Evolutionary conservation across 768 basidiomycete species (phyloP), one percentile per base, ranked within the genome.

Genomic region (Hypsizygus marmoreus): DNA sequence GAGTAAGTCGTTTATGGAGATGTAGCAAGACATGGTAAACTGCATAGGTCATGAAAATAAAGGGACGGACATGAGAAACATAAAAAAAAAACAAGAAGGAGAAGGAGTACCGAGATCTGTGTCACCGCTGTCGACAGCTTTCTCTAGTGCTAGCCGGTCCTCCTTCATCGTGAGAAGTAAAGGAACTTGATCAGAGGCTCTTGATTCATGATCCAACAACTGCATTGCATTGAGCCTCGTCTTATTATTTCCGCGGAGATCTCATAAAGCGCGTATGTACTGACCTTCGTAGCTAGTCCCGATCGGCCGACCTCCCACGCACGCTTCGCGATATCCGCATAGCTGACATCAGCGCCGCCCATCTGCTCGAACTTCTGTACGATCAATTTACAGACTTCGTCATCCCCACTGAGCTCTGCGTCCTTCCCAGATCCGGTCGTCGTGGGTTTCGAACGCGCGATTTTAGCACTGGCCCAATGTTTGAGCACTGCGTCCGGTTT

Each of bases 401-500:
- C 86, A 54, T 97, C 94, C 16, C 80, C 84, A 14, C 69, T 70
- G 10, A 82, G 68, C 10, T 84, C 83, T 3, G 70, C 69, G 45
- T 83, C 80, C 43, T 71, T 67, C 4, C 76, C 79, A 9, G 74
- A 62, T 13, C 75, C 80, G 19, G 77, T 73, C 0, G 79, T 66
- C 0, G 80, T 72, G 0, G 86, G 73, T 50, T 82, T 81, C 9
- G 91, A 84, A 12, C 79, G 81, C 37, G 82, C 64, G 46, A 99
- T 97, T 66, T 97, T 95, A 1, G 91, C 87, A 48, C 84, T 85
- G 1, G 97, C 97, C 97, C 97, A 99, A 60, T 98, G 95, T 52
- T 86, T 90, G 31, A 99, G 71, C 1, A 98, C 93, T 0, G 81
- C 78, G 52, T 94, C 88, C 1, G 93, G 88, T 40, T 89, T 87